Evolutionary conservation across 148 eudicot species (phyloP).

Genomic region (Silene conica): DNA sequence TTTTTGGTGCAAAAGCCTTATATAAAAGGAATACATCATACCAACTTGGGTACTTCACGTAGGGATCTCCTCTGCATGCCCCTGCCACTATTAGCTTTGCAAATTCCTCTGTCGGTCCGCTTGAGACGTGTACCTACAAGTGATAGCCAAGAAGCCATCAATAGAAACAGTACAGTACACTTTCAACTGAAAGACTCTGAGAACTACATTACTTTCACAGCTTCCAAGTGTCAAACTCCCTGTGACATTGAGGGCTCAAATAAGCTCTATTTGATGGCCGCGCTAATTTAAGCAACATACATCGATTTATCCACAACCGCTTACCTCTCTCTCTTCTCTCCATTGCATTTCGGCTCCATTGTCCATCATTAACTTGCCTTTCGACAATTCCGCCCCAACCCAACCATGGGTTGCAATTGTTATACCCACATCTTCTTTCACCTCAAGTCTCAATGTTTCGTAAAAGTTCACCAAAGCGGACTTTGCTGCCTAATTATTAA

Average conservation of each 20-base stretch:
- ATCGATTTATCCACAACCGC: background rate
- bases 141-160: background rate
- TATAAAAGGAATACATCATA: slow-evolving; percentile 64
- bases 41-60: slow-evolving; percentile 92
- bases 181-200: too few relatives aligned
- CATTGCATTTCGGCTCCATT: slow-evolving; percentile 89
- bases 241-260: too few relatives aligned
- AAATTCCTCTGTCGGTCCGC: slow-evolving; percentile 52
- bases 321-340: slow-evolving; percentile 91
- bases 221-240: too few relatives aligned
- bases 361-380: slow-evolving; percentile 66
- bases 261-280: too few relatives aligned
- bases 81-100: slow-evolving; percentile 72
- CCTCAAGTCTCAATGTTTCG: slow-evolving; percentile 82
- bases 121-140: slow-evolving; percentile 45
- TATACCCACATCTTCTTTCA: slow-evolving; percentile 70
- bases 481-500: slow-evolving; percentile 68
- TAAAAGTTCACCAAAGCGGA: slow-evolving; percentile 85
- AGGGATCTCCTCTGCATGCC: slow-evolving; percentile 69
- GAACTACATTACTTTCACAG: too few relatives aligned
- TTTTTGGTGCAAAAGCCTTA: slow-evolving; percentile 66
- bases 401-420: slow-evolving; percentile 95
- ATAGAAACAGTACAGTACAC: too few relatives aligned
- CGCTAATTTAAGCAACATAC: too few relatives aligned
- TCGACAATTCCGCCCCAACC: slow-evolving; percentile 64